Evolutionary conservation across 495 filamentous ascomycete genomes (phyloP), one percentile per base, ranked within the genome.

Genomic region (Aspergillus sparsus): DNA sequence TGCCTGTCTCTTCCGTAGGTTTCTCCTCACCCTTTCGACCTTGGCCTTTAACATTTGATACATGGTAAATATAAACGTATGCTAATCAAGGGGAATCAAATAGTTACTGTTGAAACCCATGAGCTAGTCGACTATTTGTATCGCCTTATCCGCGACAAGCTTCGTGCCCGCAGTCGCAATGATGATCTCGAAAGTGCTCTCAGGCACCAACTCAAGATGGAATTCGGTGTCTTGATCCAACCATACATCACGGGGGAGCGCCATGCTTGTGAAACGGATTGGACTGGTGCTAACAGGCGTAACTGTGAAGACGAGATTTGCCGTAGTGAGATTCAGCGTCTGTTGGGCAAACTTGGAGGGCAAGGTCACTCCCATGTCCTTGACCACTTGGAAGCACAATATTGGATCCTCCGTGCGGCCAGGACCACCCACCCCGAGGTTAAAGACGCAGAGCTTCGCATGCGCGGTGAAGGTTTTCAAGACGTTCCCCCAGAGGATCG

Each of bases 381-480:
- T 27, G 62, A 69, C 7, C 18, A 45, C 5, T 52, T 74, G 33
- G 79, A 82, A 59, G 49, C 51, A 8, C 62, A 44, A 15, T 68
- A 72, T 27, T 77, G 77, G 79, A 63, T 80, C 12, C 66, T 82
- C 16, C 68, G 79, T 2, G 74, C 72, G 7, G 65, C 68, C 54
- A 66, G 74, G 9, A 66, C 65, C 51, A 78, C 75, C 7, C 79
- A 80, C 57, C 73, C 78, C 1, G 54, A 21, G 2, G 65, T 70
- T 13, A 45, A 47, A 5, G 46, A 55, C 18, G 63, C 71, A 47
- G 32, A 51, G 10, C 67, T 53, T n/a, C 69, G 79, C 0, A 74
- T 66, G 45, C 34, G 49, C 3, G 79, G 79, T 1, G 57, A 63
- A 44, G 77, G 79, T 0, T 80, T 70, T 45, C 44, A 49, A 3